Percentiles rank a stretch among this genome's conserved stretches.
Evolutionary conservation across 208 protist species (phyloP).

Genomic region (Leishmania guyanensis): DNA sequence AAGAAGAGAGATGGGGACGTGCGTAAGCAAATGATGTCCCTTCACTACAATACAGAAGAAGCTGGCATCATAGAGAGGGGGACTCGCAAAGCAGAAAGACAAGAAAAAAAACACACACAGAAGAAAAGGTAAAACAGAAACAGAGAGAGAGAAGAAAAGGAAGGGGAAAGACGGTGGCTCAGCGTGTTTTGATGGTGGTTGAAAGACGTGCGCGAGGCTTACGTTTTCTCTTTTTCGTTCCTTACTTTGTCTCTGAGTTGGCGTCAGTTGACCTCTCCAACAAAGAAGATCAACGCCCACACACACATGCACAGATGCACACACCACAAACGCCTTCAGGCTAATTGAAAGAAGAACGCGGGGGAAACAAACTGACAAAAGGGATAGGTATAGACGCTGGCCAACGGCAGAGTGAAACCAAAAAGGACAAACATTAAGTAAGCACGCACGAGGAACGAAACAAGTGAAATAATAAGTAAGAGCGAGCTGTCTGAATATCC

Average conservation of each 20-base stretch:
- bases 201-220: background rate
- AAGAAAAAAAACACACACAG: background rate
- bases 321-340: background rate
- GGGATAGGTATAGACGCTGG: background rate
- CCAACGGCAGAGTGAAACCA: background rate
- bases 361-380: background rate
- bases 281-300: background rate
- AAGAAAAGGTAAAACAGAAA: background rate
- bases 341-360: background rate
- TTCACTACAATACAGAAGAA: background rate
- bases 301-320: background rate
- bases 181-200: background rate
- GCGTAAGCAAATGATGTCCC: constrained; percentile 6
- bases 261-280: constrained; percentile 1
- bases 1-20: no score
- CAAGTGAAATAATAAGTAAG: background rate
- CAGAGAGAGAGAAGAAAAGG: background rate
- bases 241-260: background rate
- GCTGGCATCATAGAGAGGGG: background rate
- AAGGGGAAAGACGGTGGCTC: background rate
- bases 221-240: background rate
- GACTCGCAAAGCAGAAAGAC: background rate
- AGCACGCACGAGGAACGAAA: background rate
- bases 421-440: background rate
- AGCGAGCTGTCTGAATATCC: background rate